Evolutionary conservation across 2,329 filamentous ascomycete species (phyloP), one percentile per base, ranked within the genome.

Genomic region (Pseudogymnoascus sp.): DNA sequence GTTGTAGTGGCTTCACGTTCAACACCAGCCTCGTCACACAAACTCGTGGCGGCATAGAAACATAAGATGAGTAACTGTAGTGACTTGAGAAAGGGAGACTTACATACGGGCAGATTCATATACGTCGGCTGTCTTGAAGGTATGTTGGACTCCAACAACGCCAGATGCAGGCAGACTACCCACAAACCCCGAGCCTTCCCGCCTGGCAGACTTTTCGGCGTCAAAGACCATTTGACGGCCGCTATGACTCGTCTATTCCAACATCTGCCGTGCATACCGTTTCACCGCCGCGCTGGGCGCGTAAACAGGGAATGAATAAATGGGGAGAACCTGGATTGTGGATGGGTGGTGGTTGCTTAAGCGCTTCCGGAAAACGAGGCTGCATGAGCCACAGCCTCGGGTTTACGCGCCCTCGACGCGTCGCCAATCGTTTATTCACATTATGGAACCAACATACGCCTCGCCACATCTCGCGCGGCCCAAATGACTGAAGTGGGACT

Each of bases 261-360:
- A 57, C 17, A 57, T 21, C 50, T 57, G 50, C 50, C 50, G 50
- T 57, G 50, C 28, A 57, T 57, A 57, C 50, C 17, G 50, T 57
- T 57, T 57, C 50, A 57, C 11, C 28, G n/a, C 6, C n/a, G 10
- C 5, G 17, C 50, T 28, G 26, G 50, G 50, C 50, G 50, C 50
- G 31, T 57, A 57, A 57, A 57, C 28, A 31, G 28, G 28, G 28
- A 13, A 21, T 2, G 28, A 57, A 33, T 57, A 57, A 31, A 57
- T 21, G 50, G 50, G 10, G n/a, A 35, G 21, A 57, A 26, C 10
- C 50, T 21, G 28, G 28, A 11, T 13, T 35, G 28, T 57, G 50
- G 50, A 33, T 8, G 50, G 47, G 28, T 21, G 50, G n/a, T 57
- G 28, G 50, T 57, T 57, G 50, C 11, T 57, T 57, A 57, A 57